Evolutionary conservation across 257 asterid species (phyloP), one percentile per base, ranked within the genome.

Genomic region (Cordia subcordata): DNA sequence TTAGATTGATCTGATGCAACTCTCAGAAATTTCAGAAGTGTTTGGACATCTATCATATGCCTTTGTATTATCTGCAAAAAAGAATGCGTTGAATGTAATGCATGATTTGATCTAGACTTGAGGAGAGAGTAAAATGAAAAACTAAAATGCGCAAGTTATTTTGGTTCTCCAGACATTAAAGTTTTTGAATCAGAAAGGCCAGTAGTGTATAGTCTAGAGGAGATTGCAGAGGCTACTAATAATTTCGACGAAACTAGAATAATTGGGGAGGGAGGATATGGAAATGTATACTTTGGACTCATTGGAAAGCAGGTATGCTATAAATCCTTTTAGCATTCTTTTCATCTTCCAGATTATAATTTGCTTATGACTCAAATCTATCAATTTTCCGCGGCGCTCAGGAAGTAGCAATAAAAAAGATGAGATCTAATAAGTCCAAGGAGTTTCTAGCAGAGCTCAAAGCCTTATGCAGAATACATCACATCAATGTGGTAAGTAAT

Each of bases 381-480:
- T 27, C 35, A 27, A 27, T 27, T 3, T 27, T 27, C 35, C 6
- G 35, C 35, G 35, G 35, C 35, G 35, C 46, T n/a, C 83, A 89
- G 96, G 85, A 86, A 70, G 80, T 84, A 67, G 96, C 96, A 63
- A 69, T 89, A 72, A 89, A 89, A 82, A 84, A 82, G 75, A 89
- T 89, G 96, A 80, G 91, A 70, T 86, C 95, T 5, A 82, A 77
- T 79, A 80, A 79, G 75, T 78, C 87, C n/a, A 89, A 84, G 77
- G 96, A 89, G 72, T 89, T 89, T 75, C 72, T 82, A 4, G 96
- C 96, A 47, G 96, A 89, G 75, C 83, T 89, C 60, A 86, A 75
- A 60, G 95, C 82, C 61, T 70, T 89, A 52, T 82, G 94, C 86
- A 86, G 77, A 77, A 84, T 89, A 60, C 96, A 89, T 68, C 96